Base-by-base conservation (phyloP, 345 rosid genomes). In the Excoecaria agallocha region DNA sequence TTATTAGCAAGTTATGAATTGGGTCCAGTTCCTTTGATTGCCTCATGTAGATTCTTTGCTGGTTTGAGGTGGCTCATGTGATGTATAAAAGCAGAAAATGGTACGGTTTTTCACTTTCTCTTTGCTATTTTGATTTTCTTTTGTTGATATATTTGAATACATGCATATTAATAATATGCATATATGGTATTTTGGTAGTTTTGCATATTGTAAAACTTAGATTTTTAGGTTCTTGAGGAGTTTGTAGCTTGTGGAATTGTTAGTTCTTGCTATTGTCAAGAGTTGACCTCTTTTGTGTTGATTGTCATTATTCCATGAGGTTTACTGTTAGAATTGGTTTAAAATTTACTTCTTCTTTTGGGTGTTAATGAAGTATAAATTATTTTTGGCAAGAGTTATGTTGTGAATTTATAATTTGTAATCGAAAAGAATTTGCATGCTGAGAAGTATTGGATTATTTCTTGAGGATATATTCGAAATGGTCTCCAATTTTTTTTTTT, bases 21-120 rank as follows among this genome's bases (percentile, higher is more conserved):
- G 77, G 77, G 78, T 76, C 8, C 80, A 22, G 71, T 39, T 77
- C 82, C 24, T 83, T 79, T 52, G 80, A 25, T 70, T 66, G 43
- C 73, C 63, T 67, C 41, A 63, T 67, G 64, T 60, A 69, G 64
- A 35, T 50, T 16, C 71, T 43, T 16, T 46, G 73, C 17, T 64
- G 60, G 74, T 69, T 76, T 63, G 24, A 25, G 35, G 56, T 81
- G 81, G 75, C 66, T 78, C 70, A 37, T 68, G 74, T 73, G 72
- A 60, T 73, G 48, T 75, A 35, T 61, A 69, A 82, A 69, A 54
- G 74, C 64, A 74, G 78, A 79, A 84, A 80, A 80, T 84, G 78
- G 83, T 87, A 56, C 39, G 60, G 24, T 65, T 80, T 64, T 61
- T 4, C 30, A 24, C 62, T 20, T 62, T 51, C 17, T 38, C 3